These are phyloP conservation scores for Cyberlindnera mycetangii DNA, from an alignment of 805 yeast species.

Conservation along the genomic window DNA sequence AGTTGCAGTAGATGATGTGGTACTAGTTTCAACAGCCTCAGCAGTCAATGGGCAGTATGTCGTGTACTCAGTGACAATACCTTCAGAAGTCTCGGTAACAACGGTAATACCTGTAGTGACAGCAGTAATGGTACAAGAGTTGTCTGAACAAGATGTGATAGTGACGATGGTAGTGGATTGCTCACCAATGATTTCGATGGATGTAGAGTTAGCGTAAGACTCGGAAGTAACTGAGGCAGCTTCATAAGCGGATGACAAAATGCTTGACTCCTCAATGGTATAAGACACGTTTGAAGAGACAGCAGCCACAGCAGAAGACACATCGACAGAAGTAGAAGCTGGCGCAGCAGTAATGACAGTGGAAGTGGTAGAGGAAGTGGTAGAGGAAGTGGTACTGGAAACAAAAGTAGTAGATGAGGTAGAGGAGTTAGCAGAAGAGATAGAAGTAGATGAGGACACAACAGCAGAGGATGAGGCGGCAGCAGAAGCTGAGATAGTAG, in stretches of 20 bases:
- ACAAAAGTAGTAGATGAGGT: slow-evolving; percentile 3
- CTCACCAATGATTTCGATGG: slow-evolving; percentile 18
- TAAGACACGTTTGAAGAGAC: background rate
- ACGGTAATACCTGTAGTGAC: slow-evolving; percentile 18
- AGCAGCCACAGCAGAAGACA: background rate
- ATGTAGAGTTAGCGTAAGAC: slow-evolving; percentile 16
- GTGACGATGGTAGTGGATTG: slow-evolving; percentile 13
- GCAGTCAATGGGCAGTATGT: slow-evolving; percentile 19
- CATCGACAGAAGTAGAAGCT: slow-evolving; percentile 5
- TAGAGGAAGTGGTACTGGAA: slow-evolving; percentile 8
- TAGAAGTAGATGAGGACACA: slow-evolving; percentile 1
- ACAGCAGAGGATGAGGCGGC: background rate
- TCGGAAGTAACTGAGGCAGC: slow-evolving; percentile 6
- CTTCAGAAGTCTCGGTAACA: slow-evolving; percentile 20
- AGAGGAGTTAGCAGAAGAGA: background rate
- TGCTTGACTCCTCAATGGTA: background rate
- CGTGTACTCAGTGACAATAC: slow-evolving; percentile 35
- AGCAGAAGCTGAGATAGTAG: slow-evolving; percentile 14
- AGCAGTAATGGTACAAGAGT: slow-evolving; percentile 6
- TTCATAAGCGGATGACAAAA: slow-evolving; percentile 6
- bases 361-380: slow-evolving; percentile 1
- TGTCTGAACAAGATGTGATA: slow-evolving; percentile 13
- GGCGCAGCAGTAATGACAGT: slow-evolving; percentile 12
- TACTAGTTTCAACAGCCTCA: background rate
- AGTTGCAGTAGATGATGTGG: background rate